A percentile compares a stretch with the other conserved stretches of the same genome.
These are phyloP conservation scores for Fusarium tanahbumbuense DNA, from an alignment of 2,329 filamentous ascomycete species.

Conservation along the genomic window DNA sequence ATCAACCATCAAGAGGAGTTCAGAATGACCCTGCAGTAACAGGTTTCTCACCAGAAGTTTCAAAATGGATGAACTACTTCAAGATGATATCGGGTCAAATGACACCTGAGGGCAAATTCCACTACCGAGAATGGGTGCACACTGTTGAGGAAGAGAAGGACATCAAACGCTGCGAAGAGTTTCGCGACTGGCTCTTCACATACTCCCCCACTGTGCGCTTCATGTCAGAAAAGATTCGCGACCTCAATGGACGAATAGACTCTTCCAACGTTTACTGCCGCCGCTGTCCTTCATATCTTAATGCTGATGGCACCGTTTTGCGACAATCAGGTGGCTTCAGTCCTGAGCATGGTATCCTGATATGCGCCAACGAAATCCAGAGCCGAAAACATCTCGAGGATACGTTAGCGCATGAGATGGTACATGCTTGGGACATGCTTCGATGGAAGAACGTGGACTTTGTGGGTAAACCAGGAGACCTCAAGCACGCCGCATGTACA, in stretches of 20 bases:
- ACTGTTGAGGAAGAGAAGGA: constrained; percentile 79
- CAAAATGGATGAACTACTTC: constrained; percentile 87
- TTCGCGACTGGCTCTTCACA: constrained; percentile 84
- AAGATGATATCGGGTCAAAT: constrained; percentile 80
- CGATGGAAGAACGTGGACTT: constrained; percentile 87
- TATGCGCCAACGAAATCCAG: constrained; percentile 92
- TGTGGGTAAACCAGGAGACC: constrained; percentile 68
- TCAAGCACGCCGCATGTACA: constrained; percentile 92
- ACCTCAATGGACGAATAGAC: constrained; percentile 82
- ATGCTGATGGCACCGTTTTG: constrained; percentile 70
- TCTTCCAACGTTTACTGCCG: constrained; percentile 82
- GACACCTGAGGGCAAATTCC: constrained; percentile 73
- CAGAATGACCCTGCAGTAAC: constrained; percentile 70
- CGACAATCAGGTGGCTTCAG: constrained; percentile 83
- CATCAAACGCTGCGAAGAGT: constrained; percentile 82
- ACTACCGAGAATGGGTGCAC: constrained; percentile 84
- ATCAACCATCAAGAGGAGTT: constrained; percentile 52
- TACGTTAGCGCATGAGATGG: constrained; percentile 96
- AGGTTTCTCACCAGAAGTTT: constrained; percentile 70
- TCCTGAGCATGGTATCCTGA: constrained; percentile 84
- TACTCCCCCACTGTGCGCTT: constrained; percentile 91
- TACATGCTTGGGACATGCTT: constrained; percentile 94
- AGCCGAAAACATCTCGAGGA: constrained; percentile 88
- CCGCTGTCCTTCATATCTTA: constrained; percentile 74
- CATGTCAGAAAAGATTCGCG: constrained; percentile 81